Conservation (phyloP, 352 stramenopile genomes). For the Globisporangium echinulatum region DNA sequence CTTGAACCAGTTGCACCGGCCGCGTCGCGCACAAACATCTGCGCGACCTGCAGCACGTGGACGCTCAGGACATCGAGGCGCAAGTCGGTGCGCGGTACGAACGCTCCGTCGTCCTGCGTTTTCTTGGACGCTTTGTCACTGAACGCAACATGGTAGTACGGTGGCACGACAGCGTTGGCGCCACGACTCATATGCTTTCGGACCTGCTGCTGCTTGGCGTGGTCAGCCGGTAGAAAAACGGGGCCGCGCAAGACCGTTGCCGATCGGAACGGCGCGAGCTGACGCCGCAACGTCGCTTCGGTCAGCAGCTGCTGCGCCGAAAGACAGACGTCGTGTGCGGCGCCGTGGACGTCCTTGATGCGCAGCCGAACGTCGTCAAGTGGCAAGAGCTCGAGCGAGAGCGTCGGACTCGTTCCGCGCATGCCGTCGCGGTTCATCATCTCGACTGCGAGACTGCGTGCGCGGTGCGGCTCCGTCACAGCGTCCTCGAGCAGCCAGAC, state of each 20-base stretch:
- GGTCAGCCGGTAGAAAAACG: not conserved
- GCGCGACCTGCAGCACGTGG: conserved; percentile 37
- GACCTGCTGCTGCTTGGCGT: conserved; percentile 15
- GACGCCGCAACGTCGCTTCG: conserved; percentile 38
- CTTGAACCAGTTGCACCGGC: not conserved
- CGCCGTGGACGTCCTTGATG: conserved; percentile 23
- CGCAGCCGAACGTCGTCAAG: conserved; percentile 43
- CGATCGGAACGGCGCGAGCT: conserved; percentile 27
- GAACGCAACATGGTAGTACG: conserved; percentile 15
- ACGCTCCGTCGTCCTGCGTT: conserved; percentile 6
- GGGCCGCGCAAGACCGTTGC: conserved; percentile 21
- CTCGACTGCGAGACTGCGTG: conserved; percentile 17
- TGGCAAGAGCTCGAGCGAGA: conserved; percentile 34
- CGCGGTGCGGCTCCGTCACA: not conserved
- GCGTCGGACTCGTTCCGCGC: conserved; percentile 17
- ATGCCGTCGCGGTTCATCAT: conserved; percentile 22
- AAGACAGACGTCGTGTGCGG: conserved; percentile 36
- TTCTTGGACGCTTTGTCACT: conserved; percentile 16
- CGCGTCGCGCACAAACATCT: conserved; percentile 36
- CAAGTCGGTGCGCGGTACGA: conserved; percentile 28
- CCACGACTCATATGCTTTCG: conserved; percentile 7
- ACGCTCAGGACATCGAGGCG: conserved; percentile 28
- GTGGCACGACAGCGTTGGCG: conserved; percentile 2
- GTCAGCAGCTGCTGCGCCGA: conserved; percentile 30
- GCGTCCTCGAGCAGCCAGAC: conserved; percentile 16